Evolutionary conservation across 257 asterid genomes (phyloP), one percentile per base, ranked within the genome.

Genomic region (Rauvolfia tetraphylla): DNA sequence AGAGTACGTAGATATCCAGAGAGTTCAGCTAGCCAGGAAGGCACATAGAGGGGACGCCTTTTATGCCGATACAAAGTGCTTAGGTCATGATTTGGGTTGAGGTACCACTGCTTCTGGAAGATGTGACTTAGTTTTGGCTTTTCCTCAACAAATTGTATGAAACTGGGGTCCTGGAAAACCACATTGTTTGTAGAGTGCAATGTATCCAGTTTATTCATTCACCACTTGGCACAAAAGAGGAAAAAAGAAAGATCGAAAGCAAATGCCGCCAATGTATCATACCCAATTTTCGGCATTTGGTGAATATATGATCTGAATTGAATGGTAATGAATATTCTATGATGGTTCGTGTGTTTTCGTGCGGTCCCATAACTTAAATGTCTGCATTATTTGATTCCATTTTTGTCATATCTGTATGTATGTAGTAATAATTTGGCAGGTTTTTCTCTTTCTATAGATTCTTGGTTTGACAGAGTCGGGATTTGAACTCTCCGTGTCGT

Each of bases 231-330:
- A 38, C 17, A n/a, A 46, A 49, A 33, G 7, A 44, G 22, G 27
- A 4, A 42, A 6, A 54, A 48, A 22, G 36, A 39, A 42, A 3
- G 20, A 29, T 29, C 20, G 63, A 46, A 54, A 59, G 73, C 61
- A 84, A 65, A 74, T 67, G 79, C 72, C 71, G 72, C 72, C 81
- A 53, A 23, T 86, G 86, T 82, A 80, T 84, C 66, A 74, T 79
- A 80, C 80, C 80, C 82, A 84, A 73, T 79, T 84, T 86, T 84
- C 51, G 84, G 82, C 85, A 79, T 83, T 85, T 85, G 84, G 73
- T 70, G 75, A 56, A 34, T 51, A 42, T 34, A 34, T 27, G 17
- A 33, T 72, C 49, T 77, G 73, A 42, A 36, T 58, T 57, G 56
- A 36, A 46, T 76, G 54, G 31, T 23, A 46, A 23, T 63, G 67